Base-by-base conservation (phyloP, 257 asterid genomes). In the Forsythia viridissima region DNA sequence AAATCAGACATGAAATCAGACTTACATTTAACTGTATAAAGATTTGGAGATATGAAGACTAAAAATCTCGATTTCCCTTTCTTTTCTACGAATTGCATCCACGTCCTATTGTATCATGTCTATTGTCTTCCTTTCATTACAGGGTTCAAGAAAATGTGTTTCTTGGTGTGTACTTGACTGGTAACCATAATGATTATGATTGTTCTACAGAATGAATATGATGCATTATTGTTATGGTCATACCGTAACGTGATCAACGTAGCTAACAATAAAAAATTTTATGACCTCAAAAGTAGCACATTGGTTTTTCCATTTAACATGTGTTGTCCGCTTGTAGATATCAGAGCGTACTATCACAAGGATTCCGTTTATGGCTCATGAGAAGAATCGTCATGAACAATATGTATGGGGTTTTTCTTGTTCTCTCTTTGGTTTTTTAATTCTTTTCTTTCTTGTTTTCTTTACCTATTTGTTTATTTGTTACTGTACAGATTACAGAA, bases 381-480 rank as follows among this genome's bases (percentile, higher is more conserved):
- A 95, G 85, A 93, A 86, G 85, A 95, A 93, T 73, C 87, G 94
- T 40, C 96, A 91, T 39, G 99, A 95, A 83, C 99, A 93, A 83
- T 95, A 92, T 69, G 99, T 93, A 87, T 76, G 90, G 43, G 52
- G 34, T 75, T 79, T 42, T 71, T 72, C 72, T 20, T 79, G n/a
- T 37, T 76, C 20, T 16, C 13, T 72, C 39, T 70, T 39, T 16
- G 36, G 63, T 37, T 57, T 20, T 39, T 41, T 72, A 55, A 0
- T 38, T 24, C 73, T 55, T 70, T 18, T 73, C 37, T 21, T 51
- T 40, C 55, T 34, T 44, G 39, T 43, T 36, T 42, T 40, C 42
- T 48, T 72, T 46, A 15, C 37, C 65, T 74, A 46, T 24, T 38
- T 70, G 10, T 43, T 44, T 36, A 70, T 20, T 66, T 76, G 7